Evolutionary conservation across 306 rosid genomes (phyloP).

Genomic region (Cucurbita argyrosperma): DNA sequence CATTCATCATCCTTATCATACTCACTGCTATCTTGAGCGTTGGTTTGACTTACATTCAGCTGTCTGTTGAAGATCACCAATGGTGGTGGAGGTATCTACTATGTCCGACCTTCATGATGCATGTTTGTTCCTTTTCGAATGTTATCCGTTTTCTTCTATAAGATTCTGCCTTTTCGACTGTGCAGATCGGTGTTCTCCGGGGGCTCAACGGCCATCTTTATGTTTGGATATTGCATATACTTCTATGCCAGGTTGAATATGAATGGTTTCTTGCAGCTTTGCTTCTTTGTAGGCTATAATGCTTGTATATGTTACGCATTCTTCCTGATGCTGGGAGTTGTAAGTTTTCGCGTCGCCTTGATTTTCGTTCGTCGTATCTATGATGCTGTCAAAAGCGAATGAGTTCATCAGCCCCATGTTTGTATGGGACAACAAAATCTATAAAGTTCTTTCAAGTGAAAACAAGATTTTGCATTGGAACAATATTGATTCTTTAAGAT

Average conservation of each 20-base stretch:
- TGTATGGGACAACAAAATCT: neutral
- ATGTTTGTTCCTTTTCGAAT: neutral
- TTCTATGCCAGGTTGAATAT: slow-evolving; percentile 60
- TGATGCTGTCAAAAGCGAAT: slow-evolving; percentile 65
- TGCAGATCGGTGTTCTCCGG: slow-evolving; percentile 75
- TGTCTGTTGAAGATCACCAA: slow-evolving; percentile 74
- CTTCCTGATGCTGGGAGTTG: slow-evolving; percentile 63
- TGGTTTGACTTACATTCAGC: slow-evolving; percentile 67
- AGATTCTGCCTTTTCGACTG: neutral
- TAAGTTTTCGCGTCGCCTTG: slow-evolving; percentile 54
- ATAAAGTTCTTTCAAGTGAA: neutral
- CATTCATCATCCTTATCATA: slow-evolving; percentile 32
- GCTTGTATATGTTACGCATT: slow-evolving; percentile 67
- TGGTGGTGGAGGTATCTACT: slow-evolving; percentile 86
- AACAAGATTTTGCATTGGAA: neutral
- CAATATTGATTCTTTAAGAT: too few species aligned
- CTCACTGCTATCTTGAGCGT: slow-evolving; percentile 42
- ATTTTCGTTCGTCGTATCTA: slow-evolving; percentile 55
- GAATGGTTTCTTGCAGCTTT: slow-evolving; percentile 58
- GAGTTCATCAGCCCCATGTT: slow-evolving; percentile 1
- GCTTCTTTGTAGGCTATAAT: slow-evolving; percentile 66
- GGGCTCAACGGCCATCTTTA: slow-evolving; percentile 62
- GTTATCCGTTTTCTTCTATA: neutral
- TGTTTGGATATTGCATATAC: slow-evolving; percentile 53
- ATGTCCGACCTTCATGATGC: neutral